These are phyloP conservation scores for Pontederia crassipes DNA, from an alignment of 176 grass and related monocot genomes.

Conservation along the genomic window DNA sequence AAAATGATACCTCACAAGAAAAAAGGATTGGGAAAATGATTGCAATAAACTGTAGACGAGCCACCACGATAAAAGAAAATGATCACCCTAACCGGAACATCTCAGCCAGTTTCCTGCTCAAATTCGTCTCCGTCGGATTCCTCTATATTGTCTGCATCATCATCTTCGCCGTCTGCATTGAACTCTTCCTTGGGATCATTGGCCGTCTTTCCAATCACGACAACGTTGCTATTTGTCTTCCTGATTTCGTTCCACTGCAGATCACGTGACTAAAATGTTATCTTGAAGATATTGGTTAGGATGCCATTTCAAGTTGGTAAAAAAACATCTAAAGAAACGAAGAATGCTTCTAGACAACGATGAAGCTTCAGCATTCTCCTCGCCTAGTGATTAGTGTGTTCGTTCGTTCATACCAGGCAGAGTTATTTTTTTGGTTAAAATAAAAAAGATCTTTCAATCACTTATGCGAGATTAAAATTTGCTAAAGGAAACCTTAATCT, in stretches of 20 bases:
- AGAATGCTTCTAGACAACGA: background rate
- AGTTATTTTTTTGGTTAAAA: too few relatives aligned
- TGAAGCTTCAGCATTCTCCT: background rate
- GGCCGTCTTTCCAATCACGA: slow-evolving; percentile 63
- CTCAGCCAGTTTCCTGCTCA: slow-evolving; percentile 80
- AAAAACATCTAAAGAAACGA: background rate
- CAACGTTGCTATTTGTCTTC: slow-evolving; percentile 68
- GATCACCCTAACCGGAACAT: background rate
- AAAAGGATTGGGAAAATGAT: too few relatives aligned
- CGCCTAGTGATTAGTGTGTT: too few relatives aligned
- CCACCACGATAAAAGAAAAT: too few relatives aligned
- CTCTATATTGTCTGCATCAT: slow-evolving; percentile 73
- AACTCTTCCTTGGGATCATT: slow-evolving; percentile 68
- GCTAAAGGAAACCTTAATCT: too few relatives aligned
- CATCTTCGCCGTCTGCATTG: slow-evolving; percentile 70
- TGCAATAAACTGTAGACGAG: too few relatives aligned
- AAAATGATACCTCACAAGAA: too few relatives aligned
- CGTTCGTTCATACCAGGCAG: too few relatives aligned
- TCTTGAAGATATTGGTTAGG: background rate
- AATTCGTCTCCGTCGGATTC: slow-evolving; percentile 93
- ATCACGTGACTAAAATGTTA: background rate
- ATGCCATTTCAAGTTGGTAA: background rate
- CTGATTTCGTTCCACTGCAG: slow-evolving; percentile 64
- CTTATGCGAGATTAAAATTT: too few relatives aligned
- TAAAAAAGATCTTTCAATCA: too few relatives aligned